Base-by-base conservation (phyloP, 192 early-diverging fungal genomes). In the Mortierella hygrophila region DNA sequence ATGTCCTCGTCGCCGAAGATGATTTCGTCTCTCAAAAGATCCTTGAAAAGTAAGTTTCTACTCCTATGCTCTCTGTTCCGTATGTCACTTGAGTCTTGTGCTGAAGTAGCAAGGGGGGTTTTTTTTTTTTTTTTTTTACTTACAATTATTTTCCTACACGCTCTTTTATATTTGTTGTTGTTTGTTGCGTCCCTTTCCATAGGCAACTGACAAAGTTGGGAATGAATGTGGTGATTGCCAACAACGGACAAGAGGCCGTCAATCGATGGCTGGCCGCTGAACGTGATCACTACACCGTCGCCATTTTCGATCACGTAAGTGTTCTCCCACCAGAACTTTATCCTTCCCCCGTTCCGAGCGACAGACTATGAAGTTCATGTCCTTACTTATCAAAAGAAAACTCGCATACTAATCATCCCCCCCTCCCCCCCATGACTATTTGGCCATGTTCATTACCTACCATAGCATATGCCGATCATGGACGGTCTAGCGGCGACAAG, bases 391-490 rank as follows among this genome's bases (percentile, higher is more conserved):
- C 23, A 54, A 60, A 54, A 60, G 47, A 18, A 52, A 57, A 57
- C 47, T 18, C 35, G 6, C 16, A 20, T 7, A 11, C 18, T 8
- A 38, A 40, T 63, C 37, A 8, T 35, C 35, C 35, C 35, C 35
- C 35, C 35, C 35, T 1, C 35, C 35, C 9, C 18, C 6, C 1
- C 4, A 42, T 23, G 47, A 18, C 37, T 9, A 16, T 29, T 29
- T 47, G 7, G 49, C 13, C 47, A 46, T 2, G 2, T 65, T 54
- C 68, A 26, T 65, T 55, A 60, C 5, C 16, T 60, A 46, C 20
- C 32, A n/a, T 78, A 86, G 84, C 84, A 86, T 32, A 86, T 86
- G 84, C 84, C 84, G 4, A 86, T 86, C 72, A 86, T 86, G 84
- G 84, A 86, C 70, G 84, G 84, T 37, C 57, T 86, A 4, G 84